Evolutionary conservation across 2,329 filamentous ascomycete genomes (phyloP), one percentile per base, ranked within the genome.

Genomic region (Colletotrichum tropicale): DNA sequence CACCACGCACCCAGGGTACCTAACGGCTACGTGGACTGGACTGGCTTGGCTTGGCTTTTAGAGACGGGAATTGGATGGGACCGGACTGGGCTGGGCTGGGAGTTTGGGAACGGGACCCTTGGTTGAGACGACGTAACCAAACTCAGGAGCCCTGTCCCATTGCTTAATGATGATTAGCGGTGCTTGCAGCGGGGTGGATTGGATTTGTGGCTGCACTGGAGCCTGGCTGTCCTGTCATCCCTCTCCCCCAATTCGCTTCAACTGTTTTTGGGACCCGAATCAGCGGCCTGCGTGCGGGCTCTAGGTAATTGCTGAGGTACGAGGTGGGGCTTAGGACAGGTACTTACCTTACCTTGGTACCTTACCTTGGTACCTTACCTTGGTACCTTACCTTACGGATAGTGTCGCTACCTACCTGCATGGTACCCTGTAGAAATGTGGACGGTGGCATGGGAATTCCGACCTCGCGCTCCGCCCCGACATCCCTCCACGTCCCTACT

Each of bases 161-260:
- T 61, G 62, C n/a, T 60, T 60, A 75, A 75, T 60, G 43, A 64
- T 73, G 36, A 72, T 72, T 74, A 74, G 67, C 52, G 60, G 67
- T 30, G 21, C 72, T 70, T 64, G 7, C n/a, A 64, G 71, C 43
- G 48, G 71, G 7, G 60, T 52, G 43, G n/a, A 38, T 36, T 24
- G 61, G 58, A 66, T 34, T 55, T 32, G 52, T 71, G 67, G 67
- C 71, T 60, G 52, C 52, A 58, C 21, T 58, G 55, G 55, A 28
- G 21, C n/a, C 55, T 58, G 38, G 38, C 55, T 24, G 55, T 75
- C 36, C 60, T 61, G 32, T 36, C 52, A 55, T 52, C 34, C 68
- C 28, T 18, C 28, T 21, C 26, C 16, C 71, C 61, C 67, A 66
- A 75, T 62, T 71, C 28, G 67, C 58, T 70, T 66, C 67, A 66